A percentile compares a stretch with the other conserved stretches of the same genome.
Evolutionary conservation across 345 rosid genomes (phyloP).

Genomic region (Rhodamnia argentea): DNA sequence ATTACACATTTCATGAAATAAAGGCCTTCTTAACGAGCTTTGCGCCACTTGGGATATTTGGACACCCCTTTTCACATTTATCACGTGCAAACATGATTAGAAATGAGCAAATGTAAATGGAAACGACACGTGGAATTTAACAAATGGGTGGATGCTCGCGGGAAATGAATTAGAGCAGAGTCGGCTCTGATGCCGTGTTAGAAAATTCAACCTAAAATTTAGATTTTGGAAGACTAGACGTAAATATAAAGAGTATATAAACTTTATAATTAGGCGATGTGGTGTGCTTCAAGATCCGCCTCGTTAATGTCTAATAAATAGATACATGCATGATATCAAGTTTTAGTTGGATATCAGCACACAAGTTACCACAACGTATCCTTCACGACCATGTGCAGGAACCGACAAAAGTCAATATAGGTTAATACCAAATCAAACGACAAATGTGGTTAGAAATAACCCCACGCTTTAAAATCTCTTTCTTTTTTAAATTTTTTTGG

Average conservation of each 20-base stretch:
- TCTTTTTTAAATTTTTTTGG: not conserved
- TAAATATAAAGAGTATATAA: no score
- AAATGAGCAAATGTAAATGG: not conserved
- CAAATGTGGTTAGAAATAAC: not conserved
- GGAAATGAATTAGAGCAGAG: rapidly evolving
- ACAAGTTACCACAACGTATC: not conserved
- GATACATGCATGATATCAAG: not conserved
- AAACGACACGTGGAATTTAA: not conserved
- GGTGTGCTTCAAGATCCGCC: no score
- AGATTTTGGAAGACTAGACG: rapidly evolving
- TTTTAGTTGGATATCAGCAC: not conserved
- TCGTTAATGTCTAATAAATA: no score
- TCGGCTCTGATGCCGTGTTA: no score
- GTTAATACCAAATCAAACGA: not conserved
- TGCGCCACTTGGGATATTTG: rapidly evolving
- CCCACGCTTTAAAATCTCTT: not conserved
- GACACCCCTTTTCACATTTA: rapidly evolving
- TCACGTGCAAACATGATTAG: not conserved
- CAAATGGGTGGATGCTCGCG: rapidly evolving
- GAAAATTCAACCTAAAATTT: not conserved
- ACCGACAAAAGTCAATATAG: not conserved
- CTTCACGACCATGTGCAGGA: not conserved
- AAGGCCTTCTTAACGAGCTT: not conserved
- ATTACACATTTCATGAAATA: not conserved
- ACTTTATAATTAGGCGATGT: not conserved